A percentile compares a stretch with the other conserved stretches of the same genome.
phyloP scores from a whole-genome alignment of 2,329 filamentous ascomycete species.

The Trichophyton verrucosum region DNA sequence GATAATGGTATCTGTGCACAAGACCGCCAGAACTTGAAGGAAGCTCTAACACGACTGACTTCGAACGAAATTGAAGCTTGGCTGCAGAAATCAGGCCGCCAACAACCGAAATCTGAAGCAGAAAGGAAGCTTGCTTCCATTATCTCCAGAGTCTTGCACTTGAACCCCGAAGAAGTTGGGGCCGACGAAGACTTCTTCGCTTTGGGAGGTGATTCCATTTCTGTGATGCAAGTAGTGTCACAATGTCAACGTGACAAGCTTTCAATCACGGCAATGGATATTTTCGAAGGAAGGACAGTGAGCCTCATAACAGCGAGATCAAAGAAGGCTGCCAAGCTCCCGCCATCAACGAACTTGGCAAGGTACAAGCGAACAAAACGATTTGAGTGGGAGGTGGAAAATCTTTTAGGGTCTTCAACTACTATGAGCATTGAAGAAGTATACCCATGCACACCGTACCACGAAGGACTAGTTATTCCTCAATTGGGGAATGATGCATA shows the following conservation, averaged over 20 bases:
- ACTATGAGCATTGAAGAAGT: constrained; percentile 4
- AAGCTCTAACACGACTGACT: not conserved
- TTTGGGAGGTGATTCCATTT: constrained; percentile 28
- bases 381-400: not conserved
- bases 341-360: not conserved
- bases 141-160: not conserved
- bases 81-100: not conserved
- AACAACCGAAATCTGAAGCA: not conserved
- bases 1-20: not conserved
- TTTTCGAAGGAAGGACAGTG: constrained; percentile 9
- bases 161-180: constrained; percentile 19
- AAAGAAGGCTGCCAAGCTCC: not conserved
- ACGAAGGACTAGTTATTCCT: constrained; percentile 7
- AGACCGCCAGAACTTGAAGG: not conserved
- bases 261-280: constrained; percentile 6
- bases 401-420: not conserved
- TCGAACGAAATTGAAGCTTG: constrained; percentile 2
- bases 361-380: not conserved
- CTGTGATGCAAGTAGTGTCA: constrained; percentile 24
- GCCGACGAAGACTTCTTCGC: constrained; percentile 6
- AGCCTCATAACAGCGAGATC: not conserved
- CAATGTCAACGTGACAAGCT: constrained; percentile 7
- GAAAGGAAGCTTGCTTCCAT: not conserved
- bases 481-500: not conserved
- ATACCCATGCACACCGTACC: constrained; percentile 9